Conservation (phyloP, 2,329 filamentous ascomycete species). For the Monilinia laxa region DNA sequence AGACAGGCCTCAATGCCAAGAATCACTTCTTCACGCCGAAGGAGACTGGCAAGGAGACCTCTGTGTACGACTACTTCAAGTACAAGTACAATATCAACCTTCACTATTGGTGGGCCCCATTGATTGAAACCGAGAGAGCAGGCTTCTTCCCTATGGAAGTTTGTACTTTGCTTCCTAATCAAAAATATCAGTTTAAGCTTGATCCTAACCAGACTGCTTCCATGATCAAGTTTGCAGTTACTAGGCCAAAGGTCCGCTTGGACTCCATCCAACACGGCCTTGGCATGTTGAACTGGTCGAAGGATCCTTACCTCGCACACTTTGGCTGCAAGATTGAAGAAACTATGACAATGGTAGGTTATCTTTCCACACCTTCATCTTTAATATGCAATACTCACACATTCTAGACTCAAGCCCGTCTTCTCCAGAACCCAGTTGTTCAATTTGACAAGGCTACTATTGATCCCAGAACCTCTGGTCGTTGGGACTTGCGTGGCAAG, state of each 20-base stretch:
- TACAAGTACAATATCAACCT: conserved; percentile 55
- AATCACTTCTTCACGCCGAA: conserved; percentile 54
- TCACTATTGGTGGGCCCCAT: conserved; percentile 50
- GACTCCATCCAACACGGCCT: conserved; percentile 68
- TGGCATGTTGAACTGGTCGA: conserved; percentile 61
- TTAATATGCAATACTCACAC: conserved; percentile 24
- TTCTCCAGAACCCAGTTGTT: conserved; percentile 71
- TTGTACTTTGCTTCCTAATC: conserved; percentile 52
- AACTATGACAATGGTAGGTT: conserved; percentile 55
- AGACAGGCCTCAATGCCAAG: conserved; percentile 50
- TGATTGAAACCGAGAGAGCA: conserved; percentile 56
- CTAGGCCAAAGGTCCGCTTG: conserved; percentile 67
- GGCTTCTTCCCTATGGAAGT: conserved; percentile 63
- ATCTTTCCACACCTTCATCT: too few relatives aligned
- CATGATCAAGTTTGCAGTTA: conserved; percentile 95
- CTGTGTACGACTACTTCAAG: conserved; percentile 56
- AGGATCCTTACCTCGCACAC: conserved; percentile 67
- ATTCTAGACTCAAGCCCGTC: conserved; percentile 59
- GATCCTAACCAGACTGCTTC: conserved; percentile 59
- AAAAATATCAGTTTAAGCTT: conserved; percentile 64
- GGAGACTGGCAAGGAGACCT: conserved; percentile 46
- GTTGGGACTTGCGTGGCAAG: conserved; percentile 85
- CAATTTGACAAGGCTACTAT: conserved; percentile 53
- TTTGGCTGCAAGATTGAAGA: conserved; percentile 72
- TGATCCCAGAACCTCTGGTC: conserved; percentile 66